Evolutionary conservation across 78 protist species (phyloP).

Genomic region (slime mould (Dictyostelium discoideum)): dicty_2.7 NC_007090.3:4171501-4172000

Average conservation of each 20-base stretch:
- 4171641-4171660: background rate
- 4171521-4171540: no score
- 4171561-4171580: background rate
- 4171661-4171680: background rate
- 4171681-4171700: background rate
- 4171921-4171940: background rate
- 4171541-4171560: constrained; percentile 21
- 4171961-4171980: constrained; percentile 74
- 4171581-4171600: constrained; percentile 56
- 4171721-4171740: background rate
- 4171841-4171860: constrained; percentile 31
- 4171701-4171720: background rate
- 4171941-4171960: constrained; percentile 35
- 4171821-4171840: constrained; percentile 13
- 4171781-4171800: background rate
- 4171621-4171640: background rate
- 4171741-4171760: constrained; percentile 6
- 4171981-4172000: background rate
- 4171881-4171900: no score
- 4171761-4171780: background rate
- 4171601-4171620: constrained; percentile 5
- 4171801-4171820: background rate
- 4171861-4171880: background rate
- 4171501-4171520: no score
- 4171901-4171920: constrained; percentile 42